These are phyloP conservation scores for Flaveria sonorensis DNA, from an alignment of 129 eudicot genomes.

Conservation along the genomic window DNA sequence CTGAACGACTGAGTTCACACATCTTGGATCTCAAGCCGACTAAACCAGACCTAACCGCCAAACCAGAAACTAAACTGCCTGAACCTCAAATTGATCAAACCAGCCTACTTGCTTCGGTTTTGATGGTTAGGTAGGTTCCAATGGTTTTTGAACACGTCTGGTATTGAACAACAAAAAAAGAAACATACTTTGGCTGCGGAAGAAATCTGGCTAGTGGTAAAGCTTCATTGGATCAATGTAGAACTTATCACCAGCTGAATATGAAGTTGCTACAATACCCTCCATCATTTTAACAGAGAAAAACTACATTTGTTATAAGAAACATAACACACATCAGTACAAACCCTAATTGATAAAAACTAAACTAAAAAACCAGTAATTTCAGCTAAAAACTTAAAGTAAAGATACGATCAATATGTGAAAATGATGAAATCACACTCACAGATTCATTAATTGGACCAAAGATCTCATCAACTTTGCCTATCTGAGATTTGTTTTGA, in stretches of 20 bases:
- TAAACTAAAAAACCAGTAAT: not conserved
- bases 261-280: slow-evolving; percentile 86
- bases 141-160: not conserved
- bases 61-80: not conserved
- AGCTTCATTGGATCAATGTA: slow-evolving; percentile 91
- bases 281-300: slow-evolving; percentile 82
- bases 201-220: slow-evolving; percentile 86
- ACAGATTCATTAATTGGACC: slow-evolving; percentile 98
- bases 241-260: slow-evolving; percentile 81
- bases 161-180: not conserved
- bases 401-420: not conserved
- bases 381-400: not conserved
- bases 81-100: not conserved
- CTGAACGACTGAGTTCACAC: not conserved
- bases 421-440: slow-evolving; percentile 26
- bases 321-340: slow-evolving; percentile 2
- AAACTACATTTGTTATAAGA: slow-evolving; percentile 38
- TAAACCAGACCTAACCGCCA: not conserved
- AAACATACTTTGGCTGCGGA: slow-evolving; percentile 87
- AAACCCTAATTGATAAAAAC: not conserved
- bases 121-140: not conserved
- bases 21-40: not conserved
- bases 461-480: slow-evolving; percentile 96
- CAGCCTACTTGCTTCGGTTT: not conserved
- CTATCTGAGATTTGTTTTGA: slow-evolving; percentile 87